Evolutionary conservation across 257 asterid species (phyloP).

Genomic region (Coffea canephora): DNA sequence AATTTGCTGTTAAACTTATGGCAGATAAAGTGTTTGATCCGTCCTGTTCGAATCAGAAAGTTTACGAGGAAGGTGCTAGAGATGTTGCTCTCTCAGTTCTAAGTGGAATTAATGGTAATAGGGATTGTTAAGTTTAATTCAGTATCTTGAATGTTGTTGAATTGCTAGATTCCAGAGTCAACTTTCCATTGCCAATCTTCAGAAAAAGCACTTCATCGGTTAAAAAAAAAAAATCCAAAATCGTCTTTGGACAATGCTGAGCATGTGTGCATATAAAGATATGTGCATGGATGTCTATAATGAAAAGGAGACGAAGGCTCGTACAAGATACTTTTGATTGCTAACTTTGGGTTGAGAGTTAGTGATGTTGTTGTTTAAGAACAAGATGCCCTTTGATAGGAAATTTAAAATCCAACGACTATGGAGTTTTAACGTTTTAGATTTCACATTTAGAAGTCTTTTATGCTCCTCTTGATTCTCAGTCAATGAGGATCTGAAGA

Average conservation of each 20-base stretch:
- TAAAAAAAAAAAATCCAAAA: too few relatives aligned
- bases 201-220: too few relatives aligned
- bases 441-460: background rate
- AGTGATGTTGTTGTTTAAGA: background rate
- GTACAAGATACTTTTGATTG: background rate
- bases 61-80: constrained; percentile 86
- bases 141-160: too few relatives aligned
- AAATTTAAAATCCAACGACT: too few relatives aligned
- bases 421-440: background rate
- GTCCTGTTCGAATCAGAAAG: constrained; percentile 57
- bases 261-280: background rate
- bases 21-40: constrained; percentile 89
- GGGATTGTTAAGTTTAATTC: background rate
- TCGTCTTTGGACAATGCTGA: background rate
- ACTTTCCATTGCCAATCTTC: too few relatives aligned
- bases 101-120: constrained; percentile 80
- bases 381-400: background rate
- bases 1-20: constrained; percentile 17
- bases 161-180: too few relatives aligned
- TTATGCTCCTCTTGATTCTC: background rate
- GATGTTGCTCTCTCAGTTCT: constrained; percentile 93
- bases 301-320: background rate
- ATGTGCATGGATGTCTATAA: background rate
- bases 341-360: background rate
- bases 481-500: background rate